Base-by-base conservation (phyloP, 2,329 filamentous ascomycete species). In the Claviceps sp. region DNA sequence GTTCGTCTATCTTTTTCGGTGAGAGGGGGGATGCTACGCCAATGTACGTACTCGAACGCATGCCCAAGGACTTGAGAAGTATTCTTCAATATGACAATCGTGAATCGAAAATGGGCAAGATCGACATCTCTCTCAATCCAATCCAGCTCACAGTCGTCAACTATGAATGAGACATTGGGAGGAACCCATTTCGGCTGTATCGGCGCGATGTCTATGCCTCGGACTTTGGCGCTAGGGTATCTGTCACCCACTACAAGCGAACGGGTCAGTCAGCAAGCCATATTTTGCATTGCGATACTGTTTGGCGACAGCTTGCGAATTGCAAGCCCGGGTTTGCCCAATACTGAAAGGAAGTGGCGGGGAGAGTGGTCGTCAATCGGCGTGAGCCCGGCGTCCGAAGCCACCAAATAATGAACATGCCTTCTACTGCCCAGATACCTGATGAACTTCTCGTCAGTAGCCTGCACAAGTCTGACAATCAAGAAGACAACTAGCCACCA, bases 111-210 rank as follows among this genome's bases (percentile, higher is more conserved):
- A 51, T 69, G 63, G 11, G 66, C 62, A 16, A 65, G 57, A 51
- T 68, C 65, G 19, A 54, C 56, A 7, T 60, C 55, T 4, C 56
- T 50, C 19, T 54, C 52, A 16, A 54, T 52, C 65, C 65, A 68
- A 30, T 64, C 62, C 40, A 62, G 55, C 45, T 68, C 64, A 34
- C 61, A 60, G 52, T 68, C 64, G 47, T 68, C 66, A 30, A 68
- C 63, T 39, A 69, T 43, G 51, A 71, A 71, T 37, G 63, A 60
- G 16, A 70, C 68, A 45, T 71, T 71, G 0, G 68, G 63, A 3
- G 69, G 68, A 4, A 70, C 65, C 67, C 66, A 70, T 24, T 61
- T 48, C 1, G 70, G 68, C 54, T 72, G 69, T 13, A 68, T 69
- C 0, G 69, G 68, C 8, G 62, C 66, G n/a, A 71, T 52, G 51